Conservation (phyloP, 495 filamentous ascomycete species). For the Lepraria neglecta region DNA sequence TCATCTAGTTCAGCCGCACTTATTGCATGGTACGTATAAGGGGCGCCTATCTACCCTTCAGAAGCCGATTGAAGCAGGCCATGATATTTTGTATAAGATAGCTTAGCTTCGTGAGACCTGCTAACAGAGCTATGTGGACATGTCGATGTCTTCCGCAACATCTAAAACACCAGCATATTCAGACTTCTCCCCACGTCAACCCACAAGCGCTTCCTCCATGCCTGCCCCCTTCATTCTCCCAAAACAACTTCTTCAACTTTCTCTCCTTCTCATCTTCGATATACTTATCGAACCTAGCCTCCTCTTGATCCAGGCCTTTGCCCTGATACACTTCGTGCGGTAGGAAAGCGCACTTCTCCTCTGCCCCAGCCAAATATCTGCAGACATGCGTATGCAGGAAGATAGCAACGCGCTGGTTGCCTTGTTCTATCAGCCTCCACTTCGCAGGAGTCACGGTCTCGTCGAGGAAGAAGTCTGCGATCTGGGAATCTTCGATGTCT, state of each 20-base stretch:
- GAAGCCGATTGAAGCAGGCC: too few species aligned
- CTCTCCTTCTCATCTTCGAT: slow-evolving; percentile 34
- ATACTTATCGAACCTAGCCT: slow-evolving; percentile 31
- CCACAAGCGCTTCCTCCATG: slow-evolving; percentile 4
- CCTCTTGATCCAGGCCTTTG: slow-evolving; percentile 30
- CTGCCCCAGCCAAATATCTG: slow-evolving; percentile 33
- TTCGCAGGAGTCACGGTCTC: slow-evolving; percentile 21
- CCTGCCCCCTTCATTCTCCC: slow-evolving; percentile 22
- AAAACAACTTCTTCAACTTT: slow-evolving; percentile 34
- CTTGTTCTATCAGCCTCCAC: slow-evolving; percentile 35
- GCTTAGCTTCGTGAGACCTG: too few species aligned
- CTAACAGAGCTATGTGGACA: too few species aligned
- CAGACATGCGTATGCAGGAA: slow-evolving; percentile 39
- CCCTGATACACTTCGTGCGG: slow-evolving; percentile 36
- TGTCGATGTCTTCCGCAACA: too few species aligned
- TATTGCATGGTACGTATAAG: too few species aligned
- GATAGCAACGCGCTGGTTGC: slow-evolving; percentile 38
- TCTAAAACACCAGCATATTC: too few species aligned
- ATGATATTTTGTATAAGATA: too few species aligned
- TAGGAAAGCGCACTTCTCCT: slow-evolving; percentile 36
- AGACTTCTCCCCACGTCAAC: not conserved
- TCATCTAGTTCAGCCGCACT: too few species aligned
- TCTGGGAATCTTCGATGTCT: slow-evolving; percentile 14
- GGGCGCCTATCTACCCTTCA: too few species aligned
- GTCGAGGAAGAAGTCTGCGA: slow-evolving; percentile 33